Base-by-base conservation (phyloP, 345 rosid genomes). In the Populus ilicifolia region DNA sequence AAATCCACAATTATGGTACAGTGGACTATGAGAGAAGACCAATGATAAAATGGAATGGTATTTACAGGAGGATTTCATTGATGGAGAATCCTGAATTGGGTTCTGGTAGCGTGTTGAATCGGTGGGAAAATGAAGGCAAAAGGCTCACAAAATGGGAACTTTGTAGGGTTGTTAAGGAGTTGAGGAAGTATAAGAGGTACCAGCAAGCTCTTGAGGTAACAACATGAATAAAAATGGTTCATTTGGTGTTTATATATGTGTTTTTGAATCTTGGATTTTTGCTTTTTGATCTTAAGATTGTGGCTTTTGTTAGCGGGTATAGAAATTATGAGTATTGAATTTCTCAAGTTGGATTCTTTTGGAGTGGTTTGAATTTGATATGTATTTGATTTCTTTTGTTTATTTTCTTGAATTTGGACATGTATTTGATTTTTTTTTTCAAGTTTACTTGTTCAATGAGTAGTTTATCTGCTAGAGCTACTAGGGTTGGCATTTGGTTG, bases 81-180 rank as follows among this genome's bases (percentile, higher is more conserved):
- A 88, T 90, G 94, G 93, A 90, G 82, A 87, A 87, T 64, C 98
- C 96, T 29, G 93, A 91, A 69, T 72, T 89, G 77, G 98, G 96
- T 36, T 80, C 92, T 33, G 98, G 88, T 16, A 74, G 84, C 33
- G 90, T 92, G 72, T 80, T 96, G 89, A 86, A 89, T 79, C 86
- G 85, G 71, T 91, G 92, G 87, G 96, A 92, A 84, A 90, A 83
- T 64, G 84, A 83, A 8, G 93, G 93, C 25, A 88, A 90, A 83
- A 86, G 84, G 83, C 90, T 90, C 54, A 83, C 89, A 62, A 91
- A 93, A 76, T 89, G 96, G 97, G 98, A 92, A 89, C 98, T 96
- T 59, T 89, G 90, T 81, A 87, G 92, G 84, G 92, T 93, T 74
- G 89, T 96, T 81, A 92, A 92, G 87, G 97, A 93, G 86, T 81